Evolutionary conservation across 2,329 filamentous ascomycete species (phyloP), one percentile per base, ranked within the genome.

Genomic region (Hymenoscyphus fraxineus): DNA sequence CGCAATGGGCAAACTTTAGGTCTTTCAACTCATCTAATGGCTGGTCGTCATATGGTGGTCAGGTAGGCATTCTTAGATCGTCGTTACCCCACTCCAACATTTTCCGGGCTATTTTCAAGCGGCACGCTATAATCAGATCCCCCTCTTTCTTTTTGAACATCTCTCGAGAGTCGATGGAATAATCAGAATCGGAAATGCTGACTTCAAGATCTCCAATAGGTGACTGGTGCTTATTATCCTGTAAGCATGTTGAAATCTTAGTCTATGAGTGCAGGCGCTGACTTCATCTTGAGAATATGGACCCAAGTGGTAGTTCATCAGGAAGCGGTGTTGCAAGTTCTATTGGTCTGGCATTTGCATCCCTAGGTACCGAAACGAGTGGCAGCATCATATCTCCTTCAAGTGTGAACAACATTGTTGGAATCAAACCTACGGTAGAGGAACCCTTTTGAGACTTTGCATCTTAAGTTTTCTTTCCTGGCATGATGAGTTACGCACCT

Each of bases 11-110:
- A 1, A 87, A 88, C 68, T 86, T 79, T 62, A 79, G 88, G 10
- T 85, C 82, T 3, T 73, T 72, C 10, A 88, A 87, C 69, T 79
- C 78, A 4, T 82, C 78, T 12, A 85, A 85, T 64, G 88, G 88
- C 5, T 91, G 88, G 88, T 86, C 82, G 57, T 83, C 87, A 0
- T 79, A 85, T 65, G 86, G 86, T 7, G 88, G 87, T 0, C 88
- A 90, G 72, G 82, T 82, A 0, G 6, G 35, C 9, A 35, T 4
- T 35, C 35, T 5, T 6, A 10, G 2, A 35, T 35, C 9, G 1
- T 10, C 35, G 35, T 35, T 7, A 6, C 35, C 35, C 35, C 35
- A 10, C 9, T 10, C 35, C 35, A 6, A 35, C 2, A 35, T 7
- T 10, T 35, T 35, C 9, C 6, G 35, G 35, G 35, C 35, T 35